Conservation (phyloP, 768 basidiomycete genomes). For the Astraeus odoratus region DNA sequence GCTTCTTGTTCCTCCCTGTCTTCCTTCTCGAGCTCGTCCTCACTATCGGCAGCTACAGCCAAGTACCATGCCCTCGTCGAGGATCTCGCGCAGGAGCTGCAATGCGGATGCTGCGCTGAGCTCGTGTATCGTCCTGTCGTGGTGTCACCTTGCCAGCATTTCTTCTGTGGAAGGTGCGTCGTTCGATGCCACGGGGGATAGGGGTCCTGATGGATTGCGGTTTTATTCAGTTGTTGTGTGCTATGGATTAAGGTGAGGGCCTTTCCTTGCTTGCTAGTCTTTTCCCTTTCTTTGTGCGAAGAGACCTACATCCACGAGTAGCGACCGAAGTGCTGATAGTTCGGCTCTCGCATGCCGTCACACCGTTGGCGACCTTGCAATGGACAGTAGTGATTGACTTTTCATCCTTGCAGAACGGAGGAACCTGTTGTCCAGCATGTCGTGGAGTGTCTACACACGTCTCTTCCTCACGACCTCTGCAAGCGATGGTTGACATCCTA, state of each 20-base stretch:
- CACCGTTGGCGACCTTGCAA: background rate
- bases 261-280: background rate
- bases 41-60: background rate
- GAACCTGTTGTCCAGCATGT: conserved; percentile 79
- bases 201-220: conserved; percentile 37
- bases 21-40: background rate
- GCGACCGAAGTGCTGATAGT: too few species aligned
- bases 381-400: conserved; percentile 1
- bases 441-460: conserved; percentile 63
- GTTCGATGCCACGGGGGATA: background rate
- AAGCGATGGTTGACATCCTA: conserved; percentile 65
- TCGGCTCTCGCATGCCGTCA: background rate
- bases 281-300: background rate
- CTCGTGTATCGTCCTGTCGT: conserved; percentile 78
- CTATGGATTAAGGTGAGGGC: conserved; percentile 84
- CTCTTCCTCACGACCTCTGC: conserved; percentile 65
- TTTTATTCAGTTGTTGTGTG: conserved; percentile 55
- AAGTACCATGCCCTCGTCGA: conserved; percentile 38
- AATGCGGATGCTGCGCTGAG: conserved; percentile 82
- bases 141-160: conserved; percentile 82
- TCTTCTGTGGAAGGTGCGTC: conserved; percentile 83
- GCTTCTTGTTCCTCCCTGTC: background rate
- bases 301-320: too few species aligned
- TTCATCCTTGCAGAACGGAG: conserved; percentile 57
- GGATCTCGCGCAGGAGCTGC: conserved; percentile 65